phyloP scores from a whole-genome alignment of 2,329 filamentous ascomycete genomes.

The Alternaria dauci region DNA sequence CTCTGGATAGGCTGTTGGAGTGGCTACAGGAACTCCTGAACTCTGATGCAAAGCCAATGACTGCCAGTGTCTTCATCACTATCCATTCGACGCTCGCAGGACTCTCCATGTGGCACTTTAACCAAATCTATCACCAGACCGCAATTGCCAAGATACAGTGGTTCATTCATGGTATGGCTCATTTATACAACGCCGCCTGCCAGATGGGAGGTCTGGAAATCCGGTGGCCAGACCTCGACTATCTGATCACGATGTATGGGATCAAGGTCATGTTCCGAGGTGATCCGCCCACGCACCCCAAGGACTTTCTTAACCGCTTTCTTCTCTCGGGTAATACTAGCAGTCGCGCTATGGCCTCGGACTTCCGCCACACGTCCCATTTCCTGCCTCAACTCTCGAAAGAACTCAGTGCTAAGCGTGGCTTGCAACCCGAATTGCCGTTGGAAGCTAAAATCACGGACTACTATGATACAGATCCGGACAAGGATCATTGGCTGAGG shows the following conservation, averaged over 20 bases:
- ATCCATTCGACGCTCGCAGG: slow-evolving; percentile 25
- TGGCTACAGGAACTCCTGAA: slow-evolving; percentile 18
- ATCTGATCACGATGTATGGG: slow-evolving; percentile 28
- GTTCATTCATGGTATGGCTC: slow-evolving; percentile 25
- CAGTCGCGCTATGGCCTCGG: slow-evolving; percentile 9
- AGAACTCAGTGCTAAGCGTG: slow-evolving; percentile 18
- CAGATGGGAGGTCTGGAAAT: slow-evolving; percentile 24
- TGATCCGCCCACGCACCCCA: slow-evolving; percentile 22
- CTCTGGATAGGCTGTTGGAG: slow-evolving; percentile 10
- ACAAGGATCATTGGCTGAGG: slow-evolving; percentile 21
- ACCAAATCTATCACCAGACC: slow-evolving; percentile 13
- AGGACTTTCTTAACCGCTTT: slow-evolving; percentile 20
- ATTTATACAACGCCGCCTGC: slow-evolving; percentile 32
- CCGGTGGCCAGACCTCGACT: slow-evolving; percentile 31
- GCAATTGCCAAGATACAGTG: slow-evolving; percentile 23
- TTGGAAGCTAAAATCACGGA: slow-evolving; percentile 20
- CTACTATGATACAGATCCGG: slow-evolving; percentile 16
- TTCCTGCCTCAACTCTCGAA: background rate
- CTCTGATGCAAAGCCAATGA: slow-evolving; percentile 1
- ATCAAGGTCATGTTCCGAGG: slow-evolving; percentile 25
- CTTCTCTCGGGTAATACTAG: slow-evolving; percentile 12
- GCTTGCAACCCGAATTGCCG: slow-evolving; percentile 13
- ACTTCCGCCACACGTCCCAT: slow-evolving; percentile 1
- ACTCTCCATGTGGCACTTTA: slow-evolving; percentile 19
- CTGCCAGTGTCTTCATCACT: slow-evolving; percentile 14